Conservation (phyloP, 352 stramenopile species). For the Phytophthora fragariae region DNA sequence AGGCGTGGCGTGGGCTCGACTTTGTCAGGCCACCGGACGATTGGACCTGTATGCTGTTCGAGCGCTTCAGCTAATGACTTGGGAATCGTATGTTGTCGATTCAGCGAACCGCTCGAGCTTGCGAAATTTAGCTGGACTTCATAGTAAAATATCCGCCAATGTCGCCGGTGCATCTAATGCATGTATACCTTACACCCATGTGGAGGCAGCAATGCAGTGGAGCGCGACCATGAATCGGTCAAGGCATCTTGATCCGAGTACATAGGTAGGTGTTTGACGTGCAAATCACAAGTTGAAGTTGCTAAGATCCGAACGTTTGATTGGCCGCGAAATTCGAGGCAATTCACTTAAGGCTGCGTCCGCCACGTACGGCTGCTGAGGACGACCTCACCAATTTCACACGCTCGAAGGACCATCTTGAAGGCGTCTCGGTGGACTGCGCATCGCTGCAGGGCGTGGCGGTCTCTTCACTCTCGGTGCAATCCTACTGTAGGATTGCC, state of each 20-base stretch:
- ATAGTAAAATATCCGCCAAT: conserved; percentile 1
- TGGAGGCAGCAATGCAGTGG: neutral
- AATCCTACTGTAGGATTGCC: conserved; percentile 1
- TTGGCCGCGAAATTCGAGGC: conserved; percentile 11
- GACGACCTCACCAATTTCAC: neutral
- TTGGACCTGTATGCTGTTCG: neutral
- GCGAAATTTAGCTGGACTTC: no score
- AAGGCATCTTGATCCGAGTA: neutral
- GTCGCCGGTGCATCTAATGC: conserved; percentile 3
- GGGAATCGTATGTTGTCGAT: no score
- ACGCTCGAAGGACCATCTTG: neutral
- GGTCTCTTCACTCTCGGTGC: conserved; percentile 5
- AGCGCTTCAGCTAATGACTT: no score
- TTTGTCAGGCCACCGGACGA: neutral
- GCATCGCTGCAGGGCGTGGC: conserved; percentile 1
- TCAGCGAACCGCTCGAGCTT: no score
- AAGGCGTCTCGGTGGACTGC: conserved; percentile 11
- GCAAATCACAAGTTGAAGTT: conserved; percentile 27
- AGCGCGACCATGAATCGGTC: neutral
- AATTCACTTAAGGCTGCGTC: neutral
- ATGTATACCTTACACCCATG: no score
- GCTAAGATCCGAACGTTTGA: neutral
- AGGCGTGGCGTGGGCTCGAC: neutral
- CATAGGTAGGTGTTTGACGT: neutral
- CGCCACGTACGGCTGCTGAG: neutral